phyloP scores from a whole-genome alignment of 2,329 filamentous ascomycete species.

The Diaporthe amygdali region DNA sequence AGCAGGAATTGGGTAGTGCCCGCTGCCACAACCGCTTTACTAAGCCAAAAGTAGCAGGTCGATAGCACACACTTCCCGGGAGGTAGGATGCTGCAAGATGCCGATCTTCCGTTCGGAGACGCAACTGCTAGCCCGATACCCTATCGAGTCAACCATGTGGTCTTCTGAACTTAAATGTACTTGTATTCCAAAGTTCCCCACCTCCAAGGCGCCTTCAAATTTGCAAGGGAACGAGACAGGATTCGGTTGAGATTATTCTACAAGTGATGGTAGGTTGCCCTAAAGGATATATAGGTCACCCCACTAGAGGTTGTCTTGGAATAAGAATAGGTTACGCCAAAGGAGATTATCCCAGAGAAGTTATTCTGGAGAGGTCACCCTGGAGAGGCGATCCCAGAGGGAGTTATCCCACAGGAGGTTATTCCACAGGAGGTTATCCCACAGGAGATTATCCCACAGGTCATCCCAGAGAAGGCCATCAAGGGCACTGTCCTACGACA shows the following conservation, averaged over 20 bases:
- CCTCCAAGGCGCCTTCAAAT: background rate
- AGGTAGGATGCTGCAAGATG: background rate
- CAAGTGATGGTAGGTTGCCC: background rate
- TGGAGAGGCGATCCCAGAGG: no score
- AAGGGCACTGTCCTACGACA: no score
- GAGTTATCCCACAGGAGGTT: background rate
- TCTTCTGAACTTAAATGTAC: no score
- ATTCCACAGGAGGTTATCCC: background rate
- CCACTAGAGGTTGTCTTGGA: background rate
- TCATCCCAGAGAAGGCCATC: no score
- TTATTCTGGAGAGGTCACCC: no score
- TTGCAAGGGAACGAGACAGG: background rate
- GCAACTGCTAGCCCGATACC: background rate
- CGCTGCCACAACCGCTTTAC: background rate
- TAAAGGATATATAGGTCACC: no score
- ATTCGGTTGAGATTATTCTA: background rate
- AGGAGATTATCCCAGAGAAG: background rate
- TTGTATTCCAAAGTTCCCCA: background rate
- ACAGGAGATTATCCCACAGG: background rate
- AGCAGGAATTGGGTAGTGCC: background rate
- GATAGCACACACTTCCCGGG: background rate
- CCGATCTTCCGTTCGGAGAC: background rate
- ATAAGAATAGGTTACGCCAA: background rate
- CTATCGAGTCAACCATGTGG: background rate
- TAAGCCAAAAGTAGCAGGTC: slow-evolving; percentile 3